Evolutionary conservation across 257 asterid species (phyloP).

Genomic region (Ilex aquifolium): DNA sequence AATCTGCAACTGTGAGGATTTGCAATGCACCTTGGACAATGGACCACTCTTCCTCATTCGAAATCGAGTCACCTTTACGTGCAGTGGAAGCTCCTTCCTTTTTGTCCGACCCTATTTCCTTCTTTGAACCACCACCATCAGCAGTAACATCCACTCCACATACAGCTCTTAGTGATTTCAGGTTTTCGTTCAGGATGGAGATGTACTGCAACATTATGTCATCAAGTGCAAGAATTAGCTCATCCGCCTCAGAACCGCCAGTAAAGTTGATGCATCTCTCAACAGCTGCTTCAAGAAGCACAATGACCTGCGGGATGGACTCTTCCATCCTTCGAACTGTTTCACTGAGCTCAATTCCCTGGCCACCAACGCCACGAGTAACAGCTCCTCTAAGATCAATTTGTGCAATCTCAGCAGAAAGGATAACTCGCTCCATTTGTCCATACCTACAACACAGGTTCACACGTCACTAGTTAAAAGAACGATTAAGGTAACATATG

Average conservation of each 20-base stretch:
- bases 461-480: constrained; percentile 5
- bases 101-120: constrained; percentile 70
- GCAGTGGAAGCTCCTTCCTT: constrained; percentile 58
- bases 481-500: constrained; percentile 10
- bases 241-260: constrained; percentile 95
- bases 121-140: constrained; percentile 52
- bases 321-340: constrained; percentile 97
- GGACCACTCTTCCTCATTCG: constrained; percentile 96
- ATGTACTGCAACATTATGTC: constrained; percentile 79
- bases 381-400: constrained; percentile 95
- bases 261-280: constrained; percentile 94
- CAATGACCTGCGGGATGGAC: constrained; percentile 81
- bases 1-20: constrained; percentile 88
- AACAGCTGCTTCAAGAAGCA: constrained; percentile 88
- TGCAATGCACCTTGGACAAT: constrained; percentile 97
- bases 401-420: constrained; percentile 74
- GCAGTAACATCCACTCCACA: constrained; percentile 68
- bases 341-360: constrained; percentile 98
- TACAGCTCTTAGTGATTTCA: constrained; percentile 77
- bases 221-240: constrained; percentile 80
- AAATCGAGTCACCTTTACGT: constrained; percentile 64
- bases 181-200: constrained; percentile 78
- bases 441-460: constrained; percentile 58
- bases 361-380: constrained; percentile 80
- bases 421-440: constrained; percentile 85